A percentile compares a stretch with the other conserved stretches of the same genome.
phyloP scores from a whole-genome alignment of 352 stramenopile species.

The Blastocystis sp. region DNA sequence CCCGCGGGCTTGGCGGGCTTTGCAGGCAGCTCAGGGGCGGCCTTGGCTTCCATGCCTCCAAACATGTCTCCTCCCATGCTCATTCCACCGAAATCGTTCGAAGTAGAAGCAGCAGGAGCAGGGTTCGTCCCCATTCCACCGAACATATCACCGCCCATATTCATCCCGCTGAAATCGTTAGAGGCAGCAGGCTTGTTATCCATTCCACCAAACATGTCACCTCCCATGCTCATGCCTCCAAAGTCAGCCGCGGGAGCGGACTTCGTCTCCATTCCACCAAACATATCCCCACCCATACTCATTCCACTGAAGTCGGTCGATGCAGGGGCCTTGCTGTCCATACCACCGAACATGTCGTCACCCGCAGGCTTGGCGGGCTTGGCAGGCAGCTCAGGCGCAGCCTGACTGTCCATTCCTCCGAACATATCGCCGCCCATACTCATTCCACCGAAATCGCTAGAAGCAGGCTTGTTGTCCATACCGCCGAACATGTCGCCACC shows the following conservation, averaged over 20 bases:
- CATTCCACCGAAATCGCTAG: conserved; percentile 45
- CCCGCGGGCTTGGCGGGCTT: conserved; percentile 23
- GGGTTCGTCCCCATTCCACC: conserved; percentile 6
- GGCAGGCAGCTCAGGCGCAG: not conserved
- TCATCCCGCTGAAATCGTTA: conserved; percentile 16
- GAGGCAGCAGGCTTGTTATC: conserved; percentile 33
- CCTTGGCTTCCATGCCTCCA: not conserved
- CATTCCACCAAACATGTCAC: conserved; percentile 38
- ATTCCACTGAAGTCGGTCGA: not conserved
- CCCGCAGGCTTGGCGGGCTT: not conserved
- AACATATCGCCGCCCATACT: conserved; percentile 55
- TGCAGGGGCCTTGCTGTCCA: conserved; percentile 1
- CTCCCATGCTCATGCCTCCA: conserved; percentile 30
- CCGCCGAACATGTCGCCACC: conserved; percentile 56
- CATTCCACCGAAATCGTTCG: conserved; percentile 22
- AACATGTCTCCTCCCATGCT: conserved; percentile 27
- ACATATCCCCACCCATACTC: conserved; percentile 55
- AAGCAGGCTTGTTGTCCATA: conserved; percentile 37
- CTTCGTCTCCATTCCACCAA: conserved; percentile 57
- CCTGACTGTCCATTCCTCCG: conserved; percentile 13
- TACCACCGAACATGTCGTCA: conserved; percentile 70
- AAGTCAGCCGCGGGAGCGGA: not conserved
- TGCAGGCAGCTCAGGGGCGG: not conserved
- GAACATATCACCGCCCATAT: conserved; percentile 62
- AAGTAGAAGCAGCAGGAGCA: not conserved